Evolutionary conservation across 306 rosid species (phyloP).

Genomic region (Albizia julibrissin): DNA sequence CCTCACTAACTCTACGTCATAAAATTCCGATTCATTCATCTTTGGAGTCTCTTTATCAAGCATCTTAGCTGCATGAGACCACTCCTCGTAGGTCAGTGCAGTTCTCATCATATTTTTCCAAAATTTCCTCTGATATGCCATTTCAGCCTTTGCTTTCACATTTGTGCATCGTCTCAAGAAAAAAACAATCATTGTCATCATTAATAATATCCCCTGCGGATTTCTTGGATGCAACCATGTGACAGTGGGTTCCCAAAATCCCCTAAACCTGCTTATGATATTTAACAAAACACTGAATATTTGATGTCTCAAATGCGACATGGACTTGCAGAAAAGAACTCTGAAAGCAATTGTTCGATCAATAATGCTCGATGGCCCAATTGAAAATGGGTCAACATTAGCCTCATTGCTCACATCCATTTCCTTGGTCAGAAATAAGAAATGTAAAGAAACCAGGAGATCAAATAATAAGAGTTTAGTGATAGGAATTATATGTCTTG

Average conservation of each 20-base stretch:
- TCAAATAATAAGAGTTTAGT: constrained; percentile 18
- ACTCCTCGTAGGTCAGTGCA: constrained; percentile 93
- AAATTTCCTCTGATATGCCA: constrained; percentile 91
- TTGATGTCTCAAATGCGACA: constrained; percentile 69
- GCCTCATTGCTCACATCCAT: constrained; percentile 96
- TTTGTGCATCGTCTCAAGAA: constrained; percentile 78
- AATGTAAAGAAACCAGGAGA: constrained; percentile 7
- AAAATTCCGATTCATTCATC: constrained; percentile 83
- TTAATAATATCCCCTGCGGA: constrained; percentile 90
- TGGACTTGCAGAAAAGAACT: constrained; percentile 79
- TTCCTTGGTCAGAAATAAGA: constrained; percentile 24
- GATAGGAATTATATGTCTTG: not conserved
- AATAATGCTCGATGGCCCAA: constrained; percentile 83
- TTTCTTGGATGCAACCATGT: constrained; percentile 86
- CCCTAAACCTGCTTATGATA: constrained; percentile 54
- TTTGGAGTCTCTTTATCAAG: constrained; percentile 86
- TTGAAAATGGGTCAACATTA: constrained; percentile 75
- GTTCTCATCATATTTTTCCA: constrained; percentile 96
- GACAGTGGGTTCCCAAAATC: constrained; percentile 47
- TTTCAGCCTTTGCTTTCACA: constrained; percentile 78
- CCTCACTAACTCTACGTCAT: constrained; percentile 77
- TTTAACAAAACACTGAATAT: constrained; percentile 46
- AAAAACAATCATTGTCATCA: constrained; percentile 85
- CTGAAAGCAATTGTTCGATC: constrained; percentile 83
- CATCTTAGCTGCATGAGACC: constrained; percentile 99